Conservation (phyloP, 2,329 filamentous ascomycete genomes). For the Cladobotryum protrusum region DNA sequence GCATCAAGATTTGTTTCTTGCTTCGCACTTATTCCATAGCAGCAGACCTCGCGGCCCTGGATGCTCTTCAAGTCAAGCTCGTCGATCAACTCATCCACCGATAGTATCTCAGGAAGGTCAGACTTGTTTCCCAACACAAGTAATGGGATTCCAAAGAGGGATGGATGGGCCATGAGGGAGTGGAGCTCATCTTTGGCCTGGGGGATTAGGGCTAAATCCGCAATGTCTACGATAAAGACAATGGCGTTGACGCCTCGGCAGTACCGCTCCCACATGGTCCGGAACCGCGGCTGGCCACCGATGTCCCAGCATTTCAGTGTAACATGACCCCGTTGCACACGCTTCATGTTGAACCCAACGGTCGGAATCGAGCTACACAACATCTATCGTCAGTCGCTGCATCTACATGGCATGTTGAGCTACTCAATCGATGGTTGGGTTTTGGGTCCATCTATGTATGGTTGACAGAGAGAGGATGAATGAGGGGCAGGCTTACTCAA, state of each 20-base stretch:
- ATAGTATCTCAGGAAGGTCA: constrained; percentile 82
- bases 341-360: constrained; percentile 98
- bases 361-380: constrained; percentile 85
- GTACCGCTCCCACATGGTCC: constrained; percentile 99
- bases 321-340: constrained; percentile 95
- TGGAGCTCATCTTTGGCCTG: constrained; percentile 91
- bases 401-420: not conserved
- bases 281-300: constrained; percentile 91
- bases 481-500: constrained; percentile 67
- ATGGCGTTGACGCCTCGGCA: constrained; percentile 97
- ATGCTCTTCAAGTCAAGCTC: constrained; percentile 84
- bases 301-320: constrained; percentile 99
- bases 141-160: constrained; percentile 82
- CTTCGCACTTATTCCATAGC: constrained; percentile 97
- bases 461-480: constrained; percentile 3
- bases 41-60: constrained; percentile 88
- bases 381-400: constrained; percentile 32
- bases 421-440: not conserved
- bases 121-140: constrained; percentile 97
- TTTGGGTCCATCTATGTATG: not conserved
- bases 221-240: constrained; percentile 96
- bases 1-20: constrained; percentile 98
- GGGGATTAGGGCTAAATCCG: constrained; percentile 72
- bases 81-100: constrained; percentile 93
- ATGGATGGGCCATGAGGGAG: constrained; percentile 75